Evolutionary conservation across 169 alveolate species (phyloP), one percentile per base, ranked within the genome.

Genomic region (Eimeria sp.): DNA sequence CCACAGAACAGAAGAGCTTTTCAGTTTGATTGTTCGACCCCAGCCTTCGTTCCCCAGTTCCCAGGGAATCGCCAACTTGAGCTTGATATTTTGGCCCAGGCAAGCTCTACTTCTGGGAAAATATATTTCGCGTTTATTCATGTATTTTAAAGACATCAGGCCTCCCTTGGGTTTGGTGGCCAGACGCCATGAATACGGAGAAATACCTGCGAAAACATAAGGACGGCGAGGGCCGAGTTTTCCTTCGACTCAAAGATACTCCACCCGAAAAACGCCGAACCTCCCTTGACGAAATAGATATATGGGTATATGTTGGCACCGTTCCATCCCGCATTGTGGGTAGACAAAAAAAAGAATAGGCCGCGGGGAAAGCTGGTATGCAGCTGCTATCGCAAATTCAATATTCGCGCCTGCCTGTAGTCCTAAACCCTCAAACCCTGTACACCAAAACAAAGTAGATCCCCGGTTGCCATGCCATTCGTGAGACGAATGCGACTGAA

Each of bases 201-300:
- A 34, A 47, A 34, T 76, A 76, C 49, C 87, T 76, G 18, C 30
- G n/a, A n/a, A 76, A 76, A 30, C 87, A 76, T 61, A 76, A 76
- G 61, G 61, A 76, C 87, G 87, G 87, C 27, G 87, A 76, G n/a
- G 87, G 87, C 63, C 87, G 54, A n/a, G 63, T 76, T 47, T 76
- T 76, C 61, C 43, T 43, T 40, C 87, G 87, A 18, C 58, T 76
- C 10, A 45, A 34, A 43, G 87, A 76, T 43, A 76, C 87, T 25
- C 87, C 87, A 6, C 63, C 30, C n/a, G 57, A 40, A 27, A 5
- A 43, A 76, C 87, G 87, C 34, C 14, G 49, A 47, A 76, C 49
- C 9, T 20, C 30, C 2, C 87, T 43, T 6, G 87, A 76, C 87
- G 87, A 76, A 22, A 76, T 45, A 40, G 87, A 76, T 30, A 76